These are phyloP conservation scores for Pseudoscleropodium purum DNA, from an alignment of 225 moss, liverwort and hornwort genomes.

Conservation along the genomic window DNA sequence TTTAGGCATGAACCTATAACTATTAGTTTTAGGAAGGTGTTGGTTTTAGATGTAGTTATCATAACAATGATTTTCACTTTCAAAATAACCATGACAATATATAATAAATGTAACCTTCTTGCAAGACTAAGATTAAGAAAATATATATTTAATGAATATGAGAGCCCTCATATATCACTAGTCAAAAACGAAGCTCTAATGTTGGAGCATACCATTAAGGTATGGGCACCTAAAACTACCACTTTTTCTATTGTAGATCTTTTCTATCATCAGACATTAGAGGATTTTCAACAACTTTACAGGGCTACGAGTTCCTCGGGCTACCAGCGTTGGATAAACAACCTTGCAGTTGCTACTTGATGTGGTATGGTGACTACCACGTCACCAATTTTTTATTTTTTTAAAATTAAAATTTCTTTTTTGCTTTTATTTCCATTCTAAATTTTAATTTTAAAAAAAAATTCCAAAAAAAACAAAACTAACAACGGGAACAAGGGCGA, in stretches of 20 bases:
- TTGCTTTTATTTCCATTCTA: too few species aligned
- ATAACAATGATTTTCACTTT: neutral
- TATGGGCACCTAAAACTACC: neutral
- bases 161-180: neutral
- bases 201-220: neutral
- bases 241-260: neutral
- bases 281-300: too few species aligned
- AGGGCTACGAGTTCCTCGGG: too few species aligned
- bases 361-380: too few species aligned
- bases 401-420: too few species aligned
- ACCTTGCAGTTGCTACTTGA: too few species aligned
- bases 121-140: neutral
- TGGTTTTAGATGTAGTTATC: neutral
- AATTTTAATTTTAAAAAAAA: too few species aligned
- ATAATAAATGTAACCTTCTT: neutral
- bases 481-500: too few species aligned
- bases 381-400: too few species aligned
- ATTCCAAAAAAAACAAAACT: too few species aligned
- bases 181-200: neutral
- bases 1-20: neutral
- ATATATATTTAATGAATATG: neutral
- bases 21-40: rapidly evolving
- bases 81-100: neutral
- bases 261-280: too few species aligned
- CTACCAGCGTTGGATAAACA: too few species aligned